Conservation (phyloP, 805 yeast species). For the Wickerhamiella sorbophila region DNA sequence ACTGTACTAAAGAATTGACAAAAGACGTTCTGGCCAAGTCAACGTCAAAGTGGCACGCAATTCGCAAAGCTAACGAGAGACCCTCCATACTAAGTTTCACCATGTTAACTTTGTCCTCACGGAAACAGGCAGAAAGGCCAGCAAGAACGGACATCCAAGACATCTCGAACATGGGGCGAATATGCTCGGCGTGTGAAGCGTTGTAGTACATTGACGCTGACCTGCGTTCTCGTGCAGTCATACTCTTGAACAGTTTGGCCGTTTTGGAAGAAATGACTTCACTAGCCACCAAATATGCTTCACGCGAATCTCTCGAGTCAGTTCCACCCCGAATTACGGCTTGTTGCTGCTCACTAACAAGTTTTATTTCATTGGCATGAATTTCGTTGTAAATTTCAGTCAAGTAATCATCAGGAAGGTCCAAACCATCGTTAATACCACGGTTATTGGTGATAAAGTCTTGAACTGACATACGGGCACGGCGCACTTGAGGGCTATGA, state of each 20-base stretch:
- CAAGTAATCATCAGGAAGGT: slow-evolving; percentile 62
- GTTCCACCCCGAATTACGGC: slow-evolving; percentile 55
- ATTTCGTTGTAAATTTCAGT: slow-evolving; percentile 64
- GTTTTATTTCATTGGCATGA: slow-evolving; percentile 68
- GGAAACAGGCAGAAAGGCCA: slow-evolving; percentile 85
- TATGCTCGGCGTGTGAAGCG: slow-evolving; percentile 81
- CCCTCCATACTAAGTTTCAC: slow-evolving; percentile 63
- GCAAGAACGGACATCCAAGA: slow-evolving; percentile 96
- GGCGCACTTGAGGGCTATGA: slow-evolving; percentile 76
- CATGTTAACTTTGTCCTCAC: slow-evolving; percentile 53
- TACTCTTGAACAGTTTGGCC: slow-evolving; percentile 59
- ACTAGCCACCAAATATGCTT: slow-evolving; percentile 80
- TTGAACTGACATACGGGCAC: slow-evolving; percentile 67
- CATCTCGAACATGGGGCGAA: slow-evolving; percentile 82
- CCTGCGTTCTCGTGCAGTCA: slow-evolving; percentile 31
- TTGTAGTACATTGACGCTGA: slow-evolving; percentile 46
- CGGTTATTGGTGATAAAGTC: slow-evolving; percentile 76
- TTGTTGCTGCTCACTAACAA: slow-evolving; percentile 87
- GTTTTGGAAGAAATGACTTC: slow-evolving; percentile 83
- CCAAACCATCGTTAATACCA: slow-evolving; percentile 85
- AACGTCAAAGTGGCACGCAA: slow-evolving; percentile 70
- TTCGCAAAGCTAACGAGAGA: slow-evolving; percentile 62
- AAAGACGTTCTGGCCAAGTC: slow-evolving; percentile 81
- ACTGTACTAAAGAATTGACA: slow-evolving; percentile 78
- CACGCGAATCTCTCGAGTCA: slow-evolving; percentile 39